Percentiles rank a stretch among this genome's conserved stretches.
Conservation (phyloP, 352 stramenopile species). For the Phytopythium litorale region DNA sequence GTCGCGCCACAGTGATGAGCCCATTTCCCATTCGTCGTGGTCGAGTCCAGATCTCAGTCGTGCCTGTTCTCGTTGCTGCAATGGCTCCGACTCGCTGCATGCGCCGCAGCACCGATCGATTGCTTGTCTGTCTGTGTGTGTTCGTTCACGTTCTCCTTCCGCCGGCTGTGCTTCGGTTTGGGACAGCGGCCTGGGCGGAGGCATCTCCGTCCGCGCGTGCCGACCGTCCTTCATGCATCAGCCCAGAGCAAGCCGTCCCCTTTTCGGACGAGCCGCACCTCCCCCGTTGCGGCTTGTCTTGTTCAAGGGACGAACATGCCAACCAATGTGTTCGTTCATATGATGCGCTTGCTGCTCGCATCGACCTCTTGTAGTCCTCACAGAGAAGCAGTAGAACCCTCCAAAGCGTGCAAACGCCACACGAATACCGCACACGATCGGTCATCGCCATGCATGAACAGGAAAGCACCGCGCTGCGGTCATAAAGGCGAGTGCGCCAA, state of each 20-base stretch:
- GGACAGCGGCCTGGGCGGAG: not conserved
- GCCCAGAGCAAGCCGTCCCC: conserved; percentile 6
- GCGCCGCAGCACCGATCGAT: not conserved
- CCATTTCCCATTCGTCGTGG: not conserved
- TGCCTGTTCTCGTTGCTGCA: not conserved
- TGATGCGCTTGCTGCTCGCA: not conserved
- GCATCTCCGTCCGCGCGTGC: not conserved
- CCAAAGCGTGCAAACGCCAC: too few species aligned
- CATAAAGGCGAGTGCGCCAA: too few species aligned
- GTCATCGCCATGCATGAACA: too few species aligned
- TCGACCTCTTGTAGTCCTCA: too few species aligned
- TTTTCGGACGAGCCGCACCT: conserved; percentile 8
- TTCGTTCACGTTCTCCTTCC: not conserved
- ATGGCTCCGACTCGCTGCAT: not conserved
- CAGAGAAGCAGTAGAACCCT: too few species aligned
- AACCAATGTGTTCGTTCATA: not conserved
- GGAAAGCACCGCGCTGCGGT: too few species aligned
- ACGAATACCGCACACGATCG: too few species aligned
- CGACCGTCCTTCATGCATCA: conserved; percentile 9
- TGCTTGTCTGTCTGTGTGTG: not conserved
- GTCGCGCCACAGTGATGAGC: too few species aligned
- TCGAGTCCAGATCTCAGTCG: not conserved
- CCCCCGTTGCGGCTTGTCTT: conserved; percentile 7
- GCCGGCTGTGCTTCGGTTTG: conserved; percentile 9
- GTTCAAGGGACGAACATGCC: conserved; percentile 6